phyloP scores from a whole-genome alignment of 192 early-diverging fungal species.

The Gonapodya sp. region DNA sequence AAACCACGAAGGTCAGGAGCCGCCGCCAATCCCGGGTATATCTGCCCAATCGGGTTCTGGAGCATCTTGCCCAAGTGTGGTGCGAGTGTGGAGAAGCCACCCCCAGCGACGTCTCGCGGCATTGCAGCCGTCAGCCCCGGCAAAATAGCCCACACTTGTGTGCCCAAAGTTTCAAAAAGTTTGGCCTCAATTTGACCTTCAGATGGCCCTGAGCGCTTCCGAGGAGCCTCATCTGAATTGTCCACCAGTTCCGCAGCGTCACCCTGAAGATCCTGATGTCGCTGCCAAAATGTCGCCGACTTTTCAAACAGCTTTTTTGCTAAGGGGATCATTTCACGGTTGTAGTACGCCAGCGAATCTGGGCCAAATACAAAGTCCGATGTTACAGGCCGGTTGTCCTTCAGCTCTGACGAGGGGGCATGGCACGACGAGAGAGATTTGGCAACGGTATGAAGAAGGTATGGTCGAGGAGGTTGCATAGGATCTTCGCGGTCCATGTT shows the following conservation, averaged over 20 bases:
- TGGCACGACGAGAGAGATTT: constrained; percentile 50
- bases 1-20: constrained; percentile 65
- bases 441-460: constrained; percentile 78
- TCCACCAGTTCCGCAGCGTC: constrained; percentile 20
- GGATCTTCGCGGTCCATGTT: constrained; percentile 65
- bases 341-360: constrained; percentile 58
- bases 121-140: constrained; percentile 71
- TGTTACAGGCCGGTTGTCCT: background rate
- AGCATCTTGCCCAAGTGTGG: constrained; percentile 69
- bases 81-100: constrained; percentile 35
- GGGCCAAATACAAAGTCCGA: constrained; percentile 23
- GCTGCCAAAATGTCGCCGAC: constrained; percentile 39
- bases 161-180: constrained; percentile 76
- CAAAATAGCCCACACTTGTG: constrained; percentile 82
- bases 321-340: constrained; percentile 61
- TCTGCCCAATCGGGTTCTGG: constrained; percentile 23
- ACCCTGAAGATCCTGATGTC: constrained; percentile 48
- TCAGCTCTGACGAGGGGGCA: constrained; percentile 15
- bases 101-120: constrained; percentile 55
- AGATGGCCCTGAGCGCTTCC: constrained; percentile 7
- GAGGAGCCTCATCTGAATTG: constrained; percentile 10
- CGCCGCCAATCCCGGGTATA: constrained; percentile 31
- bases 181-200: constrained; percentile 48
- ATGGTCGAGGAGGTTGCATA: constrained; percentile 63
- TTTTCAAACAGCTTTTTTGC: constrained; percentile 60